Conservation (phyloP, 2,329 filamentous ascomycete species). For the Hymenoscyphus linearis region DNA sequence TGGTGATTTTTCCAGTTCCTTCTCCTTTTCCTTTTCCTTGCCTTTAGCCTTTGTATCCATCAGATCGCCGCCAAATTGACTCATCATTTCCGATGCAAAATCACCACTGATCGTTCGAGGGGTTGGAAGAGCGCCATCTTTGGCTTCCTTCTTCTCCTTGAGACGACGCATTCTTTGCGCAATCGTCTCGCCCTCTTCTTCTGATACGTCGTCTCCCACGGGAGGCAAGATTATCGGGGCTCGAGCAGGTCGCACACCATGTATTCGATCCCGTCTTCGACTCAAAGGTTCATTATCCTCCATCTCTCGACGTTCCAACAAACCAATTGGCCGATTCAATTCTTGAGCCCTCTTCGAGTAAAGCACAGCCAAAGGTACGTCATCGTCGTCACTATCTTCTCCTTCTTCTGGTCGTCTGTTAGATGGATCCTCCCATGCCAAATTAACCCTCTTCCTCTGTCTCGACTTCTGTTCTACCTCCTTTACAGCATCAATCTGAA, state of each 20-base stretch:
- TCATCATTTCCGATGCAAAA: constrained; percentile 66
- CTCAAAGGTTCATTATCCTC: constrained; percentile 80
- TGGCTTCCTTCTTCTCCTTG: constrained; percentile 45
- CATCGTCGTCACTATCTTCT: constrained; percentile 64
- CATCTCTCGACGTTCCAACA: constrained; percentile 75
- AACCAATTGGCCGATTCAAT: constrained; percentile 61
- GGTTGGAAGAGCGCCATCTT: constrained; percentile 24
- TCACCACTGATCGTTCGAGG: constrained; percentile 53
- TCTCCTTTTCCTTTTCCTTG: constrained; percentile 32
- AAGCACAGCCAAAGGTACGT: constrained; percentile 81
- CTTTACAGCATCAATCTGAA: constrained; percentile 86
- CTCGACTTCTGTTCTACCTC: constrained; percentile 75
- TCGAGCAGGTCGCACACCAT: constrained; percentile 20
- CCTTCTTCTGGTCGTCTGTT: constrained; percentile 41
- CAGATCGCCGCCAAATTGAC: constrained; percentile 50
- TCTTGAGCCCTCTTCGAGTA: constrained; percentile 51
- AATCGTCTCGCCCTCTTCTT: constrained; percentile 58
- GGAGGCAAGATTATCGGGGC: constrained; percentile 25
- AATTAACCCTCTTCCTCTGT: constrained; percentile 68
- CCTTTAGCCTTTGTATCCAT: constrained; percentile 32
- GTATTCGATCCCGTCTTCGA: constrained; percentile 28
- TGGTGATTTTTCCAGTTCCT: constrained; percentile 30
- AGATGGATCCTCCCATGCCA: constrained; percentile 80
- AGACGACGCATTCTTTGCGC: constrained; percentile 60
- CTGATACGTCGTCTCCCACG: constrained; percentile 25